These are phyloP conservation scores for Gliomastix tumulicola DNA, from an alignment of 2,329 filamentous ascomycete genomes.

Conservation along the genomic window DNA sequence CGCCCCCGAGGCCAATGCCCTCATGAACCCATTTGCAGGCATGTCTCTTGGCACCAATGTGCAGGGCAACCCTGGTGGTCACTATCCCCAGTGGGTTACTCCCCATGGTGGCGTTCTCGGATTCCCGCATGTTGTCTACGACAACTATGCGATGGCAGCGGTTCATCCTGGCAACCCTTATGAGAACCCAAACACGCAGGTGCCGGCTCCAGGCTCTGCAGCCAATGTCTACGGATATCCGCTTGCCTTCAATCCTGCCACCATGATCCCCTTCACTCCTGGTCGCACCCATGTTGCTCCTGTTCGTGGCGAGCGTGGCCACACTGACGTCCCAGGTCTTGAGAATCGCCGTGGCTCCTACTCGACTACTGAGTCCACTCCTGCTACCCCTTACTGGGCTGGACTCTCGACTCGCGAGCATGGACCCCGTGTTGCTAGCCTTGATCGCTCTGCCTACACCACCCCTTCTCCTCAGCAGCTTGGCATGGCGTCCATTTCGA, in stretches of 20 bases:
- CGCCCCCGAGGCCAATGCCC: slow-evolving; percentile 18
- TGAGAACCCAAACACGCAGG: too few species aligned
- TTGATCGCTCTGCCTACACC: slow-evolving; percentile 59
- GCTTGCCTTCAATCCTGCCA: neutral
- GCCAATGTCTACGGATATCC: neutral
- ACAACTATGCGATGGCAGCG: neutral
- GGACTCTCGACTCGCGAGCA: slow-evolving; percentile 51
- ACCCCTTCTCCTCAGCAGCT: slow-evolving; percentile 60
- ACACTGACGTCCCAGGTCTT: slow-evolving; percentile 51
- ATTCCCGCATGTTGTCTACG: slow-evolving; percentile 21
- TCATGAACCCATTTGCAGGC: slow-evolving; percentile 26
- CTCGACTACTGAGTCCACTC: slow-evolving; percentile 60
- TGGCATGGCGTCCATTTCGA: slow-evolving; percentile 29
- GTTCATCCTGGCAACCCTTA: too few species aligned
- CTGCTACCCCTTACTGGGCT: slow-evolving; percentile 59
- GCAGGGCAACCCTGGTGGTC: slow-evolving; percentile 16
- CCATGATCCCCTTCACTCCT: slow-evolving; percentile 44
- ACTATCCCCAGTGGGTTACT: neutral
- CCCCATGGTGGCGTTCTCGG: slow-evolving; percentile 5
- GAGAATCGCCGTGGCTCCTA: slow-evolving; percentile 63
- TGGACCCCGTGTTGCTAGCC: slow-evolving; percentile 45
- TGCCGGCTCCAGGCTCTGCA: slow-evolving; percentile 1
- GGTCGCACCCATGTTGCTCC: slow-evolving; percentile 36
- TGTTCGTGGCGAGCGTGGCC: slow-evolving; percentile 37
- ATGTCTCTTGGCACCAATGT: slow-evolving; percentile 29